Percentiles rank a stretch among this genome's conserved stretches.
Evolutionary conservation across 495 filamentous ascomycete species (phyloP).

Genomic region (Clohesyomyces aquaticus): DNA sequence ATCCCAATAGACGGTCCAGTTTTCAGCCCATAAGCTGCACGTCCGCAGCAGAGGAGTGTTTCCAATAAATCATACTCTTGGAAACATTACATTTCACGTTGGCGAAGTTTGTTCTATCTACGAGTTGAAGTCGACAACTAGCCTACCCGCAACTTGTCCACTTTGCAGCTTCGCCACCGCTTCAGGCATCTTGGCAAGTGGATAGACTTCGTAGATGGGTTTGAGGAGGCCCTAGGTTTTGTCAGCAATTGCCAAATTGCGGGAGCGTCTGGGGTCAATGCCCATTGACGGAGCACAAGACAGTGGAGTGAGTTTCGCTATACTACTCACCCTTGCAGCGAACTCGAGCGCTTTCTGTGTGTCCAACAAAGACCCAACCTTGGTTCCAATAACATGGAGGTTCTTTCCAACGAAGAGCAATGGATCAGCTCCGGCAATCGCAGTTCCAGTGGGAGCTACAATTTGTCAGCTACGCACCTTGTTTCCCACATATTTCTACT

Average conservation of each 20-base stretch:
- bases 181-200: slow-evolving; percentile 42
- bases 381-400: slow-evolving; percentile 52
- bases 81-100: too few species aligned
- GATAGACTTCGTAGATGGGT: slow-evolving; percentile 45
- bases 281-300: background rate
- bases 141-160: slow-evolving; percentile 54
- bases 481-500: slow-evolving; percentile 6
- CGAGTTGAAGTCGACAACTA: slow-evolving; percentile 56
- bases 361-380: slow-evolving; percentile 55
- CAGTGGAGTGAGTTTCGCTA: background rate
- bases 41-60: too few species aligned
- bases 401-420: slow-evolving; percentile 52
- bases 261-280: background rate
- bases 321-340: slow-evolving; percentile 42
- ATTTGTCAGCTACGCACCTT: slow-evolving; percentile 21
- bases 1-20: too few species aligned
- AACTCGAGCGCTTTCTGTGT: slow-evolving; percentile 53
- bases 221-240: slow-evolving; percentile 47
- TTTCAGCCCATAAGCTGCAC: too few species aligned
- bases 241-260: background rate
- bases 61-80: too few species aligned
- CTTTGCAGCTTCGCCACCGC: slow-evolving; percentile 45
- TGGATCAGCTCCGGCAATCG: slow-evolving; percentile 49
- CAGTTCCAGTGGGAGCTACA: slow-evolving; percentile 17
- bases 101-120: too few species aligned